These are phyloP conservation scores for Bryoglossum gracile DNA, from an alignment of 495 filamentous ascomycete genomes.

Conservation along the genomic window DNA sequence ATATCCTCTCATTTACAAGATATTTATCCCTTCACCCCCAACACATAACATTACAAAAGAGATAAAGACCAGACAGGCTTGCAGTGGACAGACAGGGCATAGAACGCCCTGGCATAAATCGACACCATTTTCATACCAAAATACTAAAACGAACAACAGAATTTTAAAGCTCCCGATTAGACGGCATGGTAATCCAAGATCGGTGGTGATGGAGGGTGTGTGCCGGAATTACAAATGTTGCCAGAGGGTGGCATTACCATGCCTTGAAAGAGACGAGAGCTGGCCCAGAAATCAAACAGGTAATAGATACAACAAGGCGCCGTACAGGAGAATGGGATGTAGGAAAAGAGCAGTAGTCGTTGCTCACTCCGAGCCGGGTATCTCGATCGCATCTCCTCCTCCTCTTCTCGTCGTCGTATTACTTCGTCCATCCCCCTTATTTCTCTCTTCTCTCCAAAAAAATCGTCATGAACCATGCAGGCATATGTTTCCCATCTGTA, in stretches of 20 bases:
- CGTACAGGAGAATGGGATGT: conserved; percentile 9
- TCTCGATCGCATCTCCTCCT: conserved; percentile 13
- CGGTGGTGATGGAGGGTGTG: too few relatives aligned
- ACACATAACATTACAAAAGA: too few relatives aligned
- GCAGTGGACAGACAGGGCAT: too few relatives aligned
- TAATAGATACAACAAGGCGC: conserved; percentile 8
- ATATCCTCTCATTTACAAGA: too few relatives aligned
- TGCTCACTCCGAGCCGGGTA: conserved; percentile 25
- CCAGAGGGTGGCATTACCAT: conserved; percentile 18
- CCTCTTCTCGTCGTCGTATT: background rate
- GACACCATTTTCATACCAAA: background rate
- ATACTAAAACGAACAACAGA: conserved; percentile 16
- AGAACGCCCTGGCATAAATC: background rate
- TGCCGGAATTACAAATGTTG: conserved; percentile 21
- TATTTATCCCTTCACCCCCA: too few relatives aligned
- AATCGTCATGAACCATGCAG: conserved; percentile 17
- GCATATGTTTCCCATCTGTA: conserved; percentile 13
- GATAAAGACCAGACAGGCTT: too few relatives aligned
- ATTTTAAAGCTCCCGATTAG: too few relatives aligned
- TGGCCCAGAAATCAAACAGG: conserved; percentile 3
- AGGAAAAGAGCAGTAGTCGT: conserved; percentile 11
- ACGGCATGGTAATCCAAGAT: too few relatives aligned
- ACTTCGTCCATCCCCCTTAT: background rate
- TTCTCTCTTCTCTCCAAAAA: conserved; percentile 3
- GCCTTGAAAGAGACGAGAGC: conserved; percentile 1